These are phyloP conservation scores for Penicillium crystallinum DNA, from an alignment of 495 filamentous ascomycete species.

Conservation along the genomic window DNA sequence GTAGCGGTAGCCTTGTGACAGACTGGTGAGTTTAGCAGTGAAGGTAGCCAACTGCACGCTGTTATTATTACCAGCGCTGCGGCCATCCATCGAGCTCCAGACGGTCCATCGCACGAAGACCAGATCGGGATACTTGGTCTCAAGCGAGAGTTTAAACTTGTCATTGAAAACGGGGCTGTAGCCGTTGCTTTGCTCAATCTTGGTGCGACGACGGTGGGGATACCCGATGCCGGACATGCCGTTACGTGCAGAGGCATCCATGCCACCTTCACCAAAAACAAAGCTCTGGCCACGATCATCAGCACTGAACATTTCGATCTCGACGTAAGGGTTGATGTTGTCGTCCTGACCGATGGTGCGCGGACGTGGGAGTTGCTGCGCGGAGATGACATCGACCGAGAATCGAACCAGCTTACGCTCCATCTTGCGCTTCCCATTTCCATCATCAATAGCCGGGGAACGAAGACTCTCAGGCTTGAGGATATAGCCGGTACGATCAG, in stretches of 20 bases:
- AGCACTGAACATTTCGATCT: conserved; percentile 89
- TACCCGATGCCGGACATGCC: conserved; percentile 67
- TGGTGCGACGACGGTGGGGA: conserved; percentile 72
- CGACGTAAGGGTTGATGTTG: conserved; percentile 84
- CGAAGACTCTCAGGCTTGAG: conserved; percentile 86
- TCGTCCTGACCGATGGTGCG: conserved; percentile 62
- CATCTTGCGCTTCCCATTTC: conserved; percentile 27
- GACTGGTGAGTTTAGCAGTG: conserved; percentile 82
- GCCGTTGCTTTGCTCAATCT: conserved; percentile 76
- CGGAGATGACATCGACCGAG: conserved; percentile 82
- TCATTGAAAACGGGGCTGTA: conserved; percentile 85
- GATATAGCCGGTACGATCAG: conserved; percentile 84
- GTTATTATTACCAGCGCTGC: conserved; percentile 56
- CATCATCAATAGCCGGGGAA: conserved; percentile 46
- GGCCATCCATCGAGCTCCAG: conserved; percentile 70
- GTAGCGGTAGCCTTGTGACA: conserved; percentile 94
- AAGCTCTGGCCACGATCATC: conserved; percentile 76
- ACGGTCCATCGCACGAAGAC: conserved; percentile 94
- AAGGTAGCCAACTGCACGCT: conserved; percentile 72
- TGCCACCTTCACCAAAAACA: conserved; percentile 59
- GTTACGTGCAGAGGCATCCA: conserved; percentile 63
- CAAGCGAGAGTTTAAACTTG: conserved; percentile 67
- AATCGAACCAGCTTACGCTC: conserved; percentile 77
- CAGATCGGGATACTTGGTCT: conserved; percentile 85
- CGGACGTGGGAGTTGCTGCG: conserved; percentile 87